Evolutionary conservation across 495 filamentous ascomycete species (phyloP).

Genomic region (Trichoderma reesei): DNA sequence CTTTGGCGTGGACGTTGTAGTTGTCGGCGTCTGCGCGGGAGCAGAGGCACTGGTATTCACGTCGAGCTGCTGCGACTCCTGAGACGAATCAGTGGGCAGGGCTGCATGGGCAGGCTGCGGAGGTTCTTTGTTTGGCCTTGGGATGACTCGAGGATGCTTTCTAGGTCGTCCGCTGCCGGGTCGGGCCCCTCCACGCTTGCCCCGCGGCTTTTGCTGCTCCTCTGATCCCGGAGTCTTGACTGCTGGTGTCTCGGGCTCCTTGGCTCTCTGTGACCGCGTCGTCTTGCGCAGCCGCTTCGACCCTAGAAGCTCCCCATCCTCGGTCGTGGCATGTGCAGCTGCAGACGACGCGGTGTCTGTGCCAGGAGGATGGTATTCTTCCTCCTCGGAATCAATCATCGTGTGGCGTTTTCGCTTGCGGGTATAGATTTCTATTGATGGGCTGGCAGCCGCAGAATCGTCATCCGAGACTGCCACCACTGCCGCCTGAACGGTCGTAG

Average conservation of each 20-base stretch:
- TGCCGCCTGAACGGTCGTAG: neutral
- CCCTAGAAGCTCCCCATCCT: neutral
- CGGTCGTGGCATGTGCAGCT: neutral
- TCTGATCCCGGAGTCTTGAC: neutral
- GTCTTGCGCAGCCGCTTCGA: neutral
- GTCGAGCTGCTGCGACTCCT: neutral
- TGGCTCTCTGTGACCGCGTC: neutral
- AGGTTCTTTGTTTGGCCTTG: neutral
- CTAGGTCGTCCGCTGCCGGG: conserved; percentile 2
- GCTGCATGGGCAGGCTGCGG: neutral
- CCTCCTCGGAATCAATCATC: neutral
- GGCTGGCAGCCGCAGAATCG: neutral
- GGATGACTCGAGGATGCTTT: conserved; percentile 4
- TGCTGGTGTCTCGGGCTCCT: neutral
- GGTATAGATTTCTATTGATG: neutral
- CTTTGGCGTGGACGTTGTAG: neutral
- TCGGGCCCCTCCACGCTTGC: conserved; percentile 1
- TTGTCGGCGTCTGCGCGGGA: neutral
- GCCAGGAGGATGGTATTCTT: neutral
- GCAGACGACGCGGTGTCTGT: neutral
- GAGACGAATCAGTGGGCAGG: neutral
- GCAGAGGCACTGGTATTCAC: neutral
- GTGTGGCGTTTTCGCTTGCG: neutral
- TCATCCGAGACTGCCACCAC: neutral
- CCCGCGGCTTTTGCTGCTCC: neutral